Evolutionary conservation across 805 yeast species (phyloP).

Genomic region (Ogataea haglerorum): DNA sequence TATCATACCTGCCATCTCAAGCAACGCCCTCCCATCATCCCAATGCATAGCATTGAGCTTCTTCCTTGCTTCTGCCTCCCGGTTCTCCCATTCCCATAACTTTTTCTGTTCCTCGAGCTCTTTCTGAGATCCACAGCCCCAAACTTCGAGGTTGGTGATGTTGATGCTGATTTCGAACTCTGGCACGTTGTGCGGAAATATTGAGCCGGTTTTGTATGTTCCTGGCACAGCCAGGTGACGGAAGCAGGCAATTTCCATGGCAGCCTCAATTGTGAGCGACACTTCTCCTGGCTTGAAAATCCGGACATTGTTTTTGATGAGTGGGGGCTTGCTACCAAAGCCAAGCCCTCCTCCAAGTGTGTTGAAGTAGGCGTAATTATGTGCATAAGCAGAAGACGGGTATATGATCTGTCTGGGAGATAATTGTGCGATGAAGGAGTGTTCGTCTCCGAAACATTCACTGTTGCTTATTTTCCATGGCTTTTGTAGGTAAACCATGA

Average conservation of each 20-base stretch:
- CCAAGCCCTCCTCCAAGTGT: constrained; percentile 80
- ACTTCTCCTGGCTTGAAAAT: constrained; percentile 66
- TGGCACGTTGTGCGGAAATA: constrained; percentile 24
- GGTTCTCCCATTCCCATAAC: constrained; percentile 89
- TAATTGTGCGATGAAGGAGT: constrained; percentile 59
- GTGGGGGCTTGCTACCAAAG: constrained; percentile 70
- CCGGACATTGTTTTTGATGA: constrained; percentile 42
- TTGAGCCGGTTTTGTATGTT: constrained; percentile 38
- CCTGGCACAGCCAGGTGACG: constrained; percentile 64
- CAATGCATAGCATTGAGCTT: constrained; percentile 59
- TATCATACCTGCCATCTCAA: constrained; percentile 76
- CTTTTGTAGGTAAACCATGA: constrained; percentile 59
- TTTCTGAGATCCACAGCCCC: constrained; percentile 84
- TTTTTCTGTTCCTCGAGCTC: constrained; percentile 74
- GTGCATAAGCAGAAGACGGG: constrained; percentile 21
- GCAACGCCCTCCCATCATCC: constrained; percentile 79
- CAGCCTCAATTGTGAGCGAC: constrained; percentile 72
- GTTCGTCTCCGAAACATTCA: constrained; percentile 63
- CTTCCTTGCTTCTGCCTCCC: constrained; percentile 77
- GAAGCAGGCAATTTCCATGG: constrained; percentile 77
- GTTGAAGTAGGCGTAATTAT: constrained; percentile 57
- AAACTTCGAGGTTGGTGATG: constrained; percentile 77
- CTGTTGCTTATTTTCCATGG: constrained; percentile 82
- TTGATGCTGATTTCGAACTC: constrained; percentile 67
- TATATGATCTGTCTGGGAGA: constrained; percentile 63